Percentiles rank a stretch among this genome's conserved stretches.
These are phyloP conservation scores for Myxozyma udenii DNA, from an alignment of 805 yeast genomes.

Conservation along the genomic window DNA sequence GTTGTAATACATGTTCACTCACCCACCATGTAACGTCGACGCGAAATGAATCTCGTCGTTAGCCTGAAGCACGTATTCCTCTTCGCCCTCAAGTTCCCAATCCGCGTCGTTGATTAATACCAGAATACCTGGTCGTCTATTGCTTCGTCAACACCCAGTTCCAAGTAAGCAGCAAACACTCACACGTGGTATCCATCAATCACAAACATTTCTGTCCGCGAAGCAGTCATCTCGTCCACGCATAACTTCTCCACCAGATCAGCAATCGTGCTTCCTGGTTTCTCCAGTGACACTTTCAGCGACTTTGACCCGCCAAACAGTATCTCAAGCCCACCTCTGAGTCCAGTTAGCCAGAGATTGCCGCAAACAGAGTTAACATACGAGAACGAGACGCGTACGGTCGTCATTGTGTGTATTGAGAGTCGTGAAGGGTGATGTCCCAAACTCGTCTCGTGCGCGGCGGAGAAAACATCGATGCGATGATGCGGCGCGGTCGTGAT, in stretches of 20 bases:
- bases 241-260: conserved; percentile 57
- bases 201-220: conserved; percentile 67
- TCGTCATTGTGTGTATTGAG: too few relatives aligned
- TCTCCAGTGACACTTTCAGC: conserved; percentile 48
- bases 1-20: conserved; percentile 6
- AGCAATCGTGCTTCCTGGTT: conserved; percentile 39
- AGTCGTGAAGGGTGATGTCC: too few relatives aligned
- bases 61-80: conserved; percentile 68
- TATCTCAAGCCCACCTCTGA: conserved; percentile 78
- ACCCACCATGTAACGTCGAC: conserved; percentile 94
- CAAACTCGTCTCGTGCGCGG: too few relatives aligned
- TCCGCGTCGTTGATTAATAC: conserved; percentile 91
- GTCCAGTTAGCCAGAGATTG: neutral
- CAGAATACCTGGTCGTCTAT: conserved; percentile 77
- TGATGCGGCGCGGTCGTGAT: too few relatives aligned
- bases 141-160: neutral
- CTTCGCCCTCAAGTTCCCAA: conserved; percentile 94
- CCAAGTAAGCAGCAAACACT: conserved; percentile 4
- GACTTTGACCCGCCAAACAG: conserved; percentile 61
- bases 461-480: too few relatives aligned
- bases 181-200: conserved; percentile 64
- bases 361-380: too few relatives aligned
- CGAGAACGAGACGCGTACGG: too few relatives aligned
- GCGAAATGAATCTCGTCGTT: conserved; percentile 84
- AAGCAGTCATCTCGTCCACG: conserved; percentile 51